A percentile compares a stretch with the other conserved stretches of the same genome.
phyloP scores from a whole-genome alignment of 768 basidiomycete genomes.

The Leccinum disarticulatum region DNA sequence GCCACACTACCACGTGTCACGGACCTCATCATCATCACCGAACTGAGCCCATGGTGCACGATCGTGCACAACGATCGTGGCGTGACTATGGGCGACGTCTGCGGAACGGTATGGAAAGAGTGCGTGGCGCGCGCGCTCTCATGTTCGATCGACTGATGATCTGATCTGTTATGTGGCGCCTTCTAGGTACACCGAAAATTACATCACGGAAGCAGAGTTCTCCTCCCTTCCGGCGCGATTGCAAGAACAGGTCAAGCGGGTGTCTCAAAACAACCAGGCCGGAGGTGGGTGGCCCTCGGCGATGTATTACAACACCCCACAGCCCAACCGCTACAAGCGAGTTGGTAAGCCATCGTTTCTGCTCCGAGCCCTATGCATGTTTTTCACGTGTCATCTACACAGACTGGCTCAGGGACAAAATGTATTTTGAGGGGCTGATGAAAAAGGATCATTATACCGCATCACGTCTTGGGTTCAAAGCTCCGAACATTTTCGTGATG shows the following conservation, averaged over 20 bases:
- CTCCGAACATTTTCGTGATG: conserved; percentile 81
- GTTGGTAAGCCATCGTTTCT: conserved; percentile 50
- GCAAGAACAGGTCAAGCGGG: conserved; percentile 72
- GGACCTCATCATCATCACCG: conserved; percentile 58
- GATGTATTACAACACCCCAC: conserved; percentile 48
- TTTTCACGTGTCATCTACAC: conserved; percentile 3
- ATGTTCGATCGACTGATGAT: conserved; percentile 9
- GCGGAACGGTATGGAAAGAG: conserved; percentile 73
- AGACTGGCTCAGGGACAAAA: conserved; percentile 80
- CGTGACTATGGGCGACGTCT: conserved; percentile 78
- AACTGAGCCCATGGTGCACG: conserved; percentile 76
- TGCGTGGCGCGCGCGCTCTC: conserved; percentile 36
- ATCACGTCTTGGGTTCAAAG: conserved; percentile 68
- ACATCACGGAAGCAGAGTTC: conserved; percentile 67
- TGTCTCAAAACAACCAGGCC: conserved; percentile 42
- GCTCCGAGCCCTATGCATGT: not conserved
- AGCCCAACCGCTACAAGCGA: conserved; percentile 53
- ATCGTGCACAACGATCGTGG: conserved; percentile 69
- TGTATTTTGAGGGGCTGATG: conserved; percentile 64
- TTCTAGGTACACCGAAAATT: conserved; percentile 65
- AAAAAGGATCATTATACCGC: conserved; percentile 60
- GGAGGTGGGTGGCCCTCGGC: conserved; percentile 35
- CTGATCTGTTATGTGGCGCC: conserved; percentile 5
- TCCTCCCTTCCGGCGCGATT: conserved; percentile 55
- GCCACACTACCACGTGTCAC: conserved; percentile 67